Evolutionary conservation across 2,329 filamentous ascomycete species (phyloP).

Genomic region (Trichothecium roseum): DNA sequence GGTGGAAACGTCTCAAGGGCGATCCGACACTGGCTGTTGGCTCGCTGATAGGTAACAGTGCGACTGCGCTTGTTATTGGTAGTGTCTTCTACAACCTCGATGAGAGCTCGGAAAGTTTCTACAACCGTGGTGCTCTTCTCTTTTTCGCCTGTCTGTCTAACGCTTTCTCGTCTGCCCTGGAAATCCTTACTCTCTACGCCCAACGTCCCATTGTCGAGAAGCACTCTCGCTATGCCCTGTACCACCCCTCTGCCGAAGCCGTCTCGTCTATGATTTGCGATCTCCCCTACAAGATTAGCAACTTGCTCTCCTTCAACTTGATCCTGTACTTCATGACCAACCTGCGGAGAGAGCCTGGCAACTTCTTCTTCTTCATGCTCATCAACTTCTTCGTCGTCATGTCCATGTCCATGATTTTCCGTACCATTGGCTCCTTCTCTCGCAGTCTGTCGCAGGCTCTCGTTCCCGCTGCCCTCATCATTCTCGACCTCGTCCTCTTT

Average conservation of each 20-base stretch:
- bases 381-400: constrained; percentile 64
- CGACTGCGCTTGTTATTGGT: constrained; percentile 67
- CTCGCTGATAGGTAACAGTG: constrained; percentile 59
- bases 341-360: constrained; percentile 58
- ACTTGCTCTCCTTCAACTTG: constrained; percentile 67
- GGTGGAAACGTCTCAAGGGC: constrained; percentile 64
- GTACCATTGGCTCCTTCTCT: constrained; percentile 67
- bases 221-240: constrained; percentile 75
- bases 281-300: constrained; percentile 67
- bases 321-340: constrained; percentile 82
- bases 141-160: constrained; percentile 87
- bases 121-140: constrained; percentile 64
- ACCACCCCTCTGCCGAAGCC: constrained; percentile 85
- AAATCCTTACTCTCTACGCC: constrained; percentile 77
- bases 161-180: constrained; percentile 69
- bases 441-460: constrained; percentile 57
- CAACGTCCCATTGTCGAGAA: constrained; percentile 92
- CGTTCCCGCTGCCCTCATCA: constrained; percentile 49
- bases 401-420: constrained; percentile 80
- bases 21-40: constrained; percentile 67
- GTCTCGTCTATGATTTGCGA: constrained; percentile 78
- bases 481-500: constrained; percentile 57
- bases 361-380: constrained; percentile 80
- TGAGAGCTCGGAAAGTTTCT: constrained; percentile 60
- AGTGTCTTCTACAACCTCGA: constrained; percentile 76